Percentiles rank a stretch among this genome's conserved stretches.
phyloP scores from a whole-genome alignment of 1,139 yeast species.

The Geotrichum bryndzae region DNA sequence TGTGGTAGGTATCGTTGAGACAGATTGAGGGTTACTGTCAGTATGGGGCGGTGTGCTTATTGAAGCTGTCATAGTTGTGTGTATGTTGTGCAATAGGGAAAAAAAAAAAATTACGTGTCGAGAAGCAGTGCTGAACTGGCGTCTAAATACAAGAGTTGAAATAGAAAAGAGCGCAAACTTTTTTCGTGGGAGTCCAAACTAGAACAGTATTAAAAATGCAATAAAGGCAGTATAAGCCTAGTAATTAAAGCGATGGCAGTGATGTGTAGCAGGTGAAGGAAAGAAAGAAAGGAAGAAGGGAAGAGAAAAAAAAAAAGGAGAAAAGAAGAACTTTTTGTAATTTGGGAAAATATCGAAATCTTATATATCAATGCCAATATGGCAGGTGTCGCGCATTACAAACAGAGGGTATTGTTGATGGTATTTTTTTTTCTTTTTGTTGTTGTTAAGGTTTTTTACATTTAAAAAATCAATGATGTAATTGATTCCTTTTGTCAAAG shows the following conservation, averaged over 20 bases:
- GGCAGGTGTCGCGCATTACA: background rate
- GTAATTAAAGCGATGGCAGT: background rate
- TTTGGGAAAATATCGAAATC: background rate
- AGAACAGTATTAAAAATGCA: background rate
- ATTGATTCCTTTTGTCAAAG: background rate
- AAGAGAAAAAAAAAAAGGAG: background rate
- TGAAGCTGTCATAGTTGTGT: background rate
- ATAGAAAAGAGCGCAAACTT: background rate
- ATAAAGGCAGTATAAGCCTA: background rate
- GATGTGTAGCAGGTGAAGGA: background rate
- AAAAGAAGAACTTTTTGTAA: background rate
- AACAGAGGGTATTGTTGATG: background rate
- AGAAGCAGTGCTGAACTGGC: background rate
- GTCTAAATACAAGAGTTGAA: background rate
- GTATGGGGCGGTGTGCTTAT: background rate
- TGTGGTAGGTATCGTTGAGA: background rate
- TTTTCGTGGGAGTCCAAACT: background rate
- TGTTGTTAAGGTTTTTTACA: too few relatives aligned
- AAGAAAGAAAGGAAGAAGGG: background rate
- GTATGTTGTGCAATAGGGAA: background rate
- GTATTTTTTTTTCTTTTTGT: background rate
- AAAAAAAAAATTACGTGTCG: background rate
- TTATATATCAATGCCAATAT: background rate
- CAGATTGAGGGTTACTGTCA: background rate
- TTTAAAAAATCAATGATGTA: background rate